Percentiles rank a stretch among this genome's conserved stretches.
Conservation (phyloP, 129 eudicot species). For the Arctium minus region DNA sequence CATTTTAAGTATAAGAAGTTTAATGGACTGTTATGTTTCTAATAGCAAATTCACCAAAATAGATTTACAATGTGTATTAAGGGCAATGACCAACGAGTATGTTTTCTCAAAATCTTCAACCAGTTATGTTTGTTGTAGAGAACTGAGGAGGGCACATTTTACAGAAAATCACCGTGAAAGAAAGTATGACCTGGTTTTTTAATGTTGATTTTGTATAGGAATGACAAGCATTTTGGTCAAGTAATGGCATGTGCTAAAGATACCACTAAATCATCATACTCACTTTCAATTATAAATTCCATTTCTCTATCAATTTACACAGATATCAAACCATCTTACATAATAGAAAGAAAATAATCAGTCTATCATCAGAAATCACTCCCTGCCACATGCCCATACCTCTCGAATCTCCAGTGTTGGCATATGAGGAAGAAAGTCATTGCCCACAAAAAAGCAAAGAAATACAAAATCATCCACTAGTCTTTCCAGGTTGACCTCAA, state of each 20-base stretch:
- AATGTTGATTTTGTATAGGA: neutral
- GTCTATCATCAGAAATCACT: neutral
- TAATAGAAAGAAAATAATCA: slow-evolving; percentile 6
- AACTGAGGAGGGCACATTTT: neutral
- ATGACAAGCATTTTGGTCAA: neutral
- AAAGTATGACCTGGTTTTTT: neutral
- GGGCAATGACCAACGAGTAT: neutral
- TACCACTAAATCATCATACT: neutral
- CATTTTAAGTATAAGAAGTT: neutral
- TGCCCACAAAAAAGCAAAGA: slow-evolving; percentile 93
- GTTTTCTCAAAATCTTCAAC: neutral
- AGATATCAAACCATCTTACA: neutral
- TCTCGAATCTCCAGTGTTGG: slow-evolving; percentile 98
- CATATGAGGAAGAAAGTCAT: slow-evolving; percentile 99
- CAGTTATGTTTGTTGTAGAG: neutral
- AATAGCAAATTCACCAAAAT: neutral
- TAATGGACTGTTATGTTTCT: neutral
- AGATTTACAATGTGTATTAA: neutral
- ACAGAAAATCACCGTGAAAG: neutral
- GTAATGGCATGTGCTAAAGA: too few relatives aligned
- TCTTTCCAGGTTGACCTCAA: slow-evolving; percentile 69
- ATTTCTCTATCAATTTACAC: slow-evolving; percentile 2
- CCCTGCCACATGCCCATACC: slow-evolving; percentile 43
- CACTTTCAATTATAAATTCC: neutral
- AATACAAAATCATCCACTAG: slow-evolving; percentile 95